Conservation (phyloP, 129 eudicot genomes). For the Escallonia rubra region DNA sequence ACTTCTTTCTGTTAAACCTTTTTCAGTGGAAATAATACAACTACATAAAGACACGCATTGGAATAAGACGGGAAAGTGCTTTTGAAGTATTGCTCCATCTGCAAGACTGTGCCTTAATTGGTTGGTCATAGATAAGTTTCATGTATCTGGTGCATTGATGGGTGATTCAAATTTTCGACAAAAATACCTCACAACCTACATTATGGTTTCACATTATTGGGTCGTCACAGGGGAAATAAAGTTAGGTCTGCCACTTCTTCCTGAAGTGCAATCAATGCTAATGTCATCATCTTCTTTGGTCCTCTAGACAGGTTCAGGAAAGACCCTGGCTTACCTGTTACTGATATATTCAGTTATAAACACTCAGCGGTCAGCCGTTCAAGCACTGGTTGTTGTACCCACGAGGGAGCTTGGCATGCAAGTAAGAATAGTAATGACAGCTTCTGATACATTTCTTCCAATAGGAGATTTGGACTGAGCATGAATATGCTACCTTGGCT, state of each 20-base stretch:
- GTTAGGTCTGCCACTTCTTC: not conserved
- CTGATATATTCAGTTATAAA: slow-evolving; percentile 58
- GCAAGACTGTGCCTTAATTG: not conserved
- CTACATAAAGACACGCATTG: too few species aligned
- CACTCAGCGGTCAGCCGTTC: slow-evolving; percentile 68
- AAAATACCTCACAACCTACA: not conserved
- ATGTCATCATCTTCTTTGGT: slow-evolving; percentile 14
- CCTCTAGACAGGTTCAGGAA: slow-evolving; percentile 96
- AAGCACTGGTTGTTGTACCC: slow-evolving; percentile 90
- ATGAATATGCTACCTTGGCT: not conserved
- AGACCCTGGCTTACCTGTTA: slow-evolving; percentile 85
- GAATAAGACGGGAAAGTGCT: not conserved
- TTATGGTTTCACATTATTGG: not conserved
- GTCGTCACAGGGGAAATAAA: not conserved
- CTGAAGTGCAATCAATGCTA: not conserved
- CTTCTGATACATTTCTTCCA: not conserved
- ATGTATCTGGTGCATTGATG: not conserved
- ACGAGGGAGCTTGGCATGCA: slow-evolving; percentile 97
- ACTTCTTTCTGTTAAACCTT: not conserved
- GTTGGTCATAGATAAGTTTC: not conserved
- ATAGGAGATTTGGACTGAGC: not conserved
- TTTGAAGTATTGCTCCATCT: not conserved
- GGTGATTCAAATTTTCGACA: not conserved
- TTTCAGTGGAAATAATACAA: too few species aligned
- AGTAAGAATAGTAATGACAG: slow-evolving; percentile 31